Percentiles rank a stretch among this genome's conserved stretches.
Evolutionary conservation across 192 early-diverging fungal species (phyloP).

Genomic region (Pilaira anomala): DNA sequence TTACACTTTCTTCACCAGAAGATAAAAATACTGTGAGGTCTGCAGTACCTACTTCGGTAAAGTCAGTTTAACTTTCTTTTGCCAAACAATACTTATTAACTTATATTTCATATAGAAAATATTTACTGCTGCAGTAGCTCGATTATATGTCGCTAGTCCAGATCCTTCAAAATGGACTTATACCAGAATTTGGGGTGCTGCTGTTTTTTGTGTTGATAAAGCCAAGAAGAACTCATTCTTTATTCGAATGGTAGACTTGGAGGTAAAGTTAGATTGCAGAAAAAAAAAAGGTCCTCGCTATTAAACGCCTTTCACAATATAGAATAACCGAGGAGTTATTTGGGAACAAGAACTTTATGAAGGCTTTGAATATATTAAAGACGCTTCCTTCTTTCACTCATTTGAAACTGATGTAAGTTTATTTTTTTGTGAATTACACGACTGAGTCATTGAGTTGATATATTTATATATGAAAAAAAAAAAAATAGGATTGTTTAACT

Average conservation of each 20-base stretch:
- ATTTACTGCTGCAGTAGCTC: slow-evolving; percentile 70
- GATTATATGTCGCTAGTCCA: slow-evolving; percentile 71
- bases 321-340: slow-evolving; percentile 54
- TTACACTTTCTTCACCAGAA: slow-evolving; percentile 19
- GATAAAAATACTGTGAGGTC: slow-evolving; percentile 30
- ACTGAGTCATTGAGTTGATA: neutral
- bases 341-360: slow-evolving; percentile 84
- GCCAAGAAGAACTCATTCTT: slow-evolving; percentile 66
- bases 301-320: slow-evolving; percentile 3
- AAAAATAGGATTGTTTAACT: slow-evolving; percentile 58
- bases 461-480: no score
- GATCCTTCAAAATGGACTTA: slow-evolving; percentile 67
- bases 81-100: slow-evolving; percentile 5
- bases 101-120: slow-evolving; percentile 63
- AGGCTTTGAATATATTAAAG: slow-evolving; percentile 63
- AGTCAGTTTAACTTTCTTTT: no score
- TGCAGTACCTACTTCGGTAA: slow-evolving; percentile 33
- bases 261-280: slow-evolving; percentile 24
- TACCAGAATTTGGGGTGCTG: slow-evolving; percentile 64
- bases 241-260: slow-evolving; percentile 63
- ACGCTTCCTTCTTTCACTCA: slow-evolving; percentile 66
- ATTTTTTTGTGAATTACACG: slow-evolving; percentile 6
- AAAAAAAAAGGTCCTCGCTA: neutral
- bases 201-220: slow-evolving; percentile 63
- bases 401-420: slow-evolving; percentile 62